These are phyloP conservation scores for Monoraphidium neglectum DNA, from an alignment of 139 green algal species.

Conservation along the genomic window DNA sequence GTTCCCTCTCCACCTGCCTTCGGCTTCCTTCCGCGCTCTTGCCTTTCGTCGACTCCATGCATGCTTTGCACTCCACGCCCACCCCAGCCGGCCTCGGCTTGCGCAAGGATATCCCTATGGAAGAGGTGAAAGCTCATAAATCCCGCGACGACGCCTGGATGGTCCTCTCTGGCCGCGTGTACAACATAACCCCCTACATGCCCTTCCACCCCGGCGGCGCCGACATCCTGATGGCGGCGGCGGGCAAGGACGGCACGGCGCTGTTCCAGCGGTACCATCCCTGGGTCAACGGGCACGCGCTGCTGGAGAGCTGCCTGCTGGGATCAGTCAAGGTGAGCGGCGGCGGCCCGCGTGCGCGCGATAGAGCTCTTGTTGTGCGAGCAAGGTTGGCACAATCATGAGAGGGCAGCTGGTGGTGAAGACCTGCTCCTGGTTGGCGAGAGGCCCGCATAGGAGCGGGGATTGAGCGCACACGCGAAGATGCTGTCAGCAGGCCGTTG, in stretches of 20 bases:
- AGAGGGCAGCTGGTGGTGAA: too few relatives aligned
- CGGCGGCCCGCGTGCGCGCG: too few relatives aligned
- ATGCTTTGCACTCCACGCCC: background rate
- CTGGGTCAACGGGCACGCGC: slow-evolving; percentile 89
- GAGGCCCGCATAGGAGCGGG: too few relatives aligned
- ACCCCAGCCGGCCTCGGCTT: slow-evolving; percentile 37
- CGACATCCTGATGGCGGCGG: slow-evolving; percentile 68
- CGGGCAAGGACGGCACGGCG: slow-evolving; percentile 85
- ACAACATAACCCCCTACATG: slow-evolving; percentile 87
- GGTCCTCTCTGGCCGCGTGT: slow-evolving; percentile 84
- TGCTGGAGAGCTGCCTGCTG: slow-evolving; percentile 82
- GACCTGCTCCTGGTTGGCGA: too few relatives aligned
- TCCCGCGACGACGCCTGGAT: slow-evolving; percentile 91
- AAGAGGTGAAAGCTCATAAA: slow-evolving; percentile 84
- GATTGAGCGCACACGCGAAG: too few relatives aligned
- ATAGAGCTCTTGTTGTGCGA: too few relatives aligned
- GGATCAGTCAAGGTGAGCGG: slow-evolving; percentile 57
- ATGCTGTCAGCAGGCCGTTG: too few relatives aligned
- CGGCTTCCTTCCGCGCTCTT: background rate
- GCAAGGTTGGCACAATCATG: too few relatives aligned
- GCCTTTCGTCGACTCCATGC: background rate
- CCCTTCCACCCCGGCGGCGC: slow-evolving; percentile 84
- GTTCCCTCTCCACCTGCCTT: too few relatives aligned
- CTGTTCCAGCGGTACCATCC: slow-evolving; percentile 94
- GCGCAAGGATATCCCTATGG: slow-evolving; percentile 65